phyloP scores from a whole-genome alignment of 257 asterid species.

The Leonotis leonurus region DNA sequence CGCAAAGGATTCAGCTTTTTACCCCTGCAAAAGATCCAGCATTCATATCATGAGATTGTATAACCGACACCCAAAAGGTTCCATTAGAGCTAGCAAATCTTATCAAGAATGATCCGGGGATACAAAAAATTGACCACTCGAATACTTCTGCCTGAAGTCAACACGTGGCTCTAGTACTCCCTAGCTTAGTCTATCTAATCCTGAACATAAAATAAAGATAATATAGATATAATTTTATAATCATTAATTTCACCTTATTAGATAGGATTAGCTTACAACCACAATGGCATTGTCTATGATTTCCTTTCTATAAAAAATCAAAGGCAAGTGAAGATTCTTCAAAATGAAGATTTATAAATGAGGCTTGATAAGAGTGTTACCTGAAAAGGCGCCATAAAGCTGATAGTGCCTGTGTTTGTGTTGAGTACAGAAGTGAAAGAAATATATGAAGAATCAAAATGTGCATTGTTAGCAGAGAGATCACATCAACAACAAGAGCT shows the following conservation, averaged over 20 bases:
- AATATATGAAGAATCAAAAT: constrained; percentile 63
- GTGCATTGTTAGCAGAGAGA: constrained; percentile 69
- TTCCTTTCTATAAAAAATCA: neutral
- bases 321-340: neutral
- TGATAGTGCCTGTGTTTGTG: constrained; percentile 74
- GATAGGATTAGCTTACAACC: no score
- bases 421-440: constrained; percentile 65
- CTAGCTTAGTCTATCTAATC: neutral
- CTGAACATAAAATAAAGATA: no score
- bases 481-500: constrained; percentile 59
- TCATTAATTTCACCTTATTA: neutral
- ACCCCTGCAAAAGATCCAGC: constrained; percentile 61
- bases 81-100: neutral
- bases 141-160: neutral
- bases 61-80: neutral
- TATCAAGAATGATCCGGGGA: neutral
- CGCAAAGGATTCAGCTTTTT: constrained; percentile 91
- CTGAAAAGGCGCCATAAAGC: constrained; percentile 98
- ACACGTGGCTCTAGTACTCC: neutral
- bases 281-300: neutral
- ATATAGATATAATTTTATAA: neutral
- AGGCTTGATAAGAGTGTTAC: constrained; percentile 27
- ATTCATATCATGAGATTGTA: constrained; percentile 7
- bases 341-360: neutral
- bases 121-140: neutral